A percentile compares a stretch with the other conserved stretches of the same genome.
phyloP scores from a whole-genome alignment of 352 stramenopile species.

The Phytophthora citrophthora region DNA sequence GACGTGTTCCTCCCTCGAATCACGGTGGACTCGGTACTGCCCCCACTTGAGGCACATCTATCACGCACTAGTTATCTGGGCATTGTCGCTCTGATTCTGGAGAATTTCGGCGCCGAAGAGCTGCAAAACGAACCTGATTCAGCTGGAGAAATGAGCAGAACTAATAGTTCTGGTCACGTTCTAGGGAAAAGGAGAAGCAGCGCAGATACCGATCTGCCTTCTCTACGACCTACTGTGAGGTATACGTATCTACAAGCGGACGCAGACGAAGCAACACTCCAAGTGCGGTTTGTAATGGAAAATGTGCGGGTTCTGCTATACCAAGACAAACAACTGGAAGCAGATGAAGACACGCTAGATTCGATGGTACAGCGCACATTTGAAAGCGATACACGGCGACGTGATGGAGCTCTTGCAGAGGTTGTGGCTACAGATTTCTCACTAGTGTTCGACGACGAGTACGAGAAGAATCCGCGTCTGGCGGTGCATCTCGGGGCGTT shows the following conservation, averaged over 20 bases:
- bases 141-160: slow-evolving; percentile 4
- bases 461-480: slow-evolving; percentile 53
- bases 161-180: slow-evolving; percentile 3
- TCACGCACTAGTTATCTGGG: slow-evolving; percentile 64
- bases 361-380: slow-evolving; percentile 21
- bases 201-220: slow-evolving; percentile 23
- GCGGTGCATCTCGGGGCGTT: slow-evolving; percentile 49
- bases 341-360: slow-evolving; percentile 7
- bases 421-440: slow-evolving; percentile 45
- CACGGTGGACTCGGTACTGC: slow-evolving; percentile 54
- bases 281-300: slow-evolving; percentile 68
- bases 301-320: slow-evolving; percentile 56
- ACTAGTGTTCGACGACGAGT: slow-evolving; percentile 43
- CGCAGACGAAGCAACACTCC: slow-evolving; percentile 71
- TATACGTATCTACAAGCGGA: slow-evolving; percentile 80
- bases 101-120: slow-evolving; percentile 81
- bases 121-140: slow-evolving; percentile 34
- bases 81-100: slow-evolving; percentile 61
- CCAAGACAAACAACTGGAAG: slow-evolving; percentile 23
- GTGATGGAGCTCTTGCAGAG: slow-evolving; percentile 27
- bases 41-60: slow-evolving; percentile 34
- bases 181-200: slow-evolving; percentile 16
- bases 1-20: slow-evolving; percentile 64
- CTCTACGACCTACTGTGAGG: slow-evolving; percentile 62
- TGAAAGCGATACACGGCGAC: background rate